Evolutionary conservation across 2,329 filamentous ascomycete species (phyloP).

Genomic region (Alternaria sp.): DNA sequence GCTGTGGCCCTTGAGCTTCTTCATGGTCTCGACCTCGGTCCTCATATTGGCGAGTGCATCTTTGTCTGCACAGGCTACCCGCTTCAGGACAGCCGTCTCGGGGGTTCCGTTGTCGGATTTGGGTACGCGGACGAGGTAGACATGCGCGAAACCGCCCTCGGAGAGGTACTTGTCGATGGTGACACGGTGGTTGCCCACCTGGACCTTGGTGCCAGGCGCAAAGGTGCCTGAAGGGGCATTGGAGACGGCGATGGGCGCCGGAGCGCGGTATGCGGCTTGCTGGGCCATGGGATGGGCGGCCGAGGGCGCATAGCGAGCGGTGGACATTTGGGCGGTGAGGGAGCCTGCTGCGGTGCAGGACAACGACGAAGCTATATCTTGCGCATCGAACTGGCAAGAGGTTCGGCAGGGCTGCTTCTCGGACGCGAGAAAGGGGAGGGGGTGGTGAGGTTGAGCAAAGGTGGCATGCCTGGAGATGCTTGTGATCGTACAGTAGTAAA

Average conservation of each 20-base stretch:
- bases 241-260: constrained; percentile 38
- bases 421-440: constrained; percentile 18
- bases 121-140: constrained; percentile 92
- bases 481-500: constrained; percentile 18
- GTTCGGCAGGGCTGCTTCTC: constrained; percentile 12
- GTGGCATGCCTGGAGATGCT: constrained; percentile 21
- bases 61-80: constrained; percentile 96
- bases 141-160: constrained; percentile 97
- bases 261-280: constrained; percentile 48
- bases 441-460: constrained; percentile 22
- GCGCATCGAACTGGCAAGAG: constrained; percentile 39
- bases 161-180: constrained; percentile 97
- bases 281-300: constrained; percentile 45
- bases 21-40: constrained; percentile 99
- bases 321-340: constrained; percentile 50
- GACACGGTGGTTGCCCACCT: constrained; percentile 90
- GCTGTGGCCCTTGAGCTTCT: constrained; percentile 94
- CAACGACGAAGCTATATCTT: constrained; percentile 37
- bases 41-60: constrained; percentile 94
- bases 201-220: constrained; percentile 91
- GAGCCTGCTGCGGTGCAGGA: constrained; percentile 47
- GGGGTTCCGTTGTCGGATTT: constrained; percentile 75
- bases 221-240: constrained; percentile 76
- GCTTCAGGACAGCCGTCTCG: constrained; percentile 86
- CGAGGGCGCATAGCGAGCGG: constrained; percentile 49